Evolutionary conservation across 1,284 basidiomycete species (phyloP).

Genomic region (Papiliotrema flavescens): DNA sequence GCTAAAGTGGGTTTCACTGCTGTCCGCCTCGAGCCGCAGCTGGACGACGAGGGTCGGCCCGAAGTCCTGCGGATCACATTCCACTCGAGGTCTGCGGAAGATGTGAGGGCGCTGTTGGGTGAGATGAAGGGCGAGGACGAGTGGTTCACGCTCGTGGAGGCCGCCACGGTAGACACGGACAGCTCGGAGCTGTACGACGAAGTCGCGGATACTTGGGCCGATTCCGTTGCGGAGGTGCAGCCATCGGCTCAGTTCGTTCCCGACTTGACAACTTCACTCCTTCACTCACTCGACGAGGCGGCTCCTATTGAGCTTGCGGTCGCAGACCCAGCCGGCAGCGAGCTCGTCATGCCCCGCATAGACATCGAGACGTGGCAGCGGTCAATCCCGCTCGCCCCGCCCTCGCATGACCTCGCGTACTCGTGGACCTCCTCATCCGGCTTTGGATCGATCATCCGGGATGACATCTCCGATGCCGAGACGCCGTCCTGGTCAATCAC

Average conservation of each 20-base stretch:
- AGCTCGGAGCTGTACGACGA: too few species aligned
- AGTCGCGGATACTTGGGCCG: too few species aligned
- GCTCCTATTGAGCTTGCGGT: neutral
- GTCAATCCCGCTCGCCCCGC: neutral
- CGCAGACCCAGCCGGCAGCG: neutral
- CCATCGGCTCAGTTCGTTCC: too few species aligned
- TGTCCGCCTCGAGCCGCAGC: neutral
- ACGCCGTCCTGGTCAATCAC: constrained; percentile 18
- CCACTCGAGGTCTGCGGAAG: constrained; percentile 19
- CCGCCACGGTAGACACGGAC: too few species aligned
- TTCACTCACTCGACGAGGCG: neutral
- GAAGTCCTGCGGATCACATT: constrained; percentile 19
- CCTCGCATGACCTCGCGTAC: neutral
- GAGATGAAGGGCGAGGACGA: constrained; percentile 7
- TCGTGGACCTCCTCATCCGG: constrained; percentile 1
- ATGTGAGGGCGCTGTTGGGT: constrained; percentile 31
- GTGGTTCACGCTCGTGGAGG: neutral
- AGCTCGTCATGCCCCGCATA: constrained; percentile 33
- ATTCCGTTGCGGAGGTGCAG: too few species aligned
- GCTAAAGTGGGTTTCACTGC: constrained; percentile 5
- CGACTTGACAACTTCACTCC: too few species aligned
- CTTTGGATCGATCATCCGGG: constrained; percentile 3
- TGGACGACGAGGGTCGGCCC: too few species aligned
- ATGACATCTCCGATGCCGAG: neutral
- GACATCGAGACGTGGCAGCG: constrained; percentile 11